phyloP scores from a whole-genome alignment of 345 rosid species.

The Brassica juncea region DNA sequence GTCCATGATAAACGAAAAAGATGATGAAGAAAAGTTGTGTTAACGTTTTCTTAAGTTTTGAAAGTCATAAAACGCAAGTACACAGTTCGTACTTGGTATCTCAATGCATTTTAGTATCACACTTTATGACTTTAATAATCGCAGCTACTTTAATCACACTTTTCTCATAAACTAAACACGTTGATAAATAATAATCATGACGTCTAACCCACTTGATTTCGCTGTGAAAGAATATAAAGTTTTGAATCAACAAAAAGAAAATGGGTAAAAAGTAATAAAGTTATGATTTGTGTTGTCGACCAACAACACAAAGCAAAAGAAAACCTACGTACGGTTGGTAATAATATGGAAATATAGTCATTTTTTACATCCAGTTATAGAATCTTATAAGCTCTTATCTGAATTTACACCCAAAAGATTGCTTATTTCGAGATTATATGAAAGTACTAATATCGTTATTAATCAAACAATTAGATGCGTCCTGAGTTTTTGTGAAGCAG shows the following conservation, averaged over 20 bases:
- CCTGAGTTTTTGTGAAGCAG: neutral
- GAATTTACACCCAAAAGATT: neutral
- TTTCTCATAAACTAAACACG: neutral
- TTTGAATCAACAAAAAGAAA: neutral
- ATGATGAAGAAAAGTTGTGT: constrained; percentile 8
- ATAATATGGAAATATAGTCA: too few relatives aligned
- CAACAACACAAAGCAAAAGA: neutral
- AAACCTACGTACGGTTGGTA: neutral
- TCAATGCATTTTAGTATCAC: constrained; percentile 9
- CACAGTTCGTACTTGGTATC: constrained; percentile 27
- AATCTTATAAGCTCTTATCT: neutral
- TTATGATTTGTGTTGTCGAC: constrained; percentile 19
- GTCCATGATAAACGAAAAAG: neutral
- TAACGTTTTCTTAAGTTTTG: constrained; percentile 15
- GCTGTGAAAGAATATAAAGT: neutral
- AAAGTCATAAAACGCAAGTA: constrained; percentile 13
- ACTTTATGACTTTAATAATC: constrained; percentile 4
- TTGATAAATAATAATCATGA: neutral
- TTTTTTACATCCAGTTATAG: neutral
- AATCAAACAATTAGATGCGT: neutral
- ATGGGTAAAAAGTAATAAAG: neutral
- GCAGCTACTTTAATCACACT: neutral
- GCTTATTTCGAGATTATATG: neutral
- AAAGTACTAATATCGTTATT: neutral
- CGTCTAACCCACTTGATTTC: constrained; percentile 3